A percentile compares a stretch with the other conserved stretches of the same genome.
These are phyloP conservation scores for Sugiyamaella sp. DNA, from an alignment of 1,139 yeast genomes.

Conservation along the genomic window DNA sequence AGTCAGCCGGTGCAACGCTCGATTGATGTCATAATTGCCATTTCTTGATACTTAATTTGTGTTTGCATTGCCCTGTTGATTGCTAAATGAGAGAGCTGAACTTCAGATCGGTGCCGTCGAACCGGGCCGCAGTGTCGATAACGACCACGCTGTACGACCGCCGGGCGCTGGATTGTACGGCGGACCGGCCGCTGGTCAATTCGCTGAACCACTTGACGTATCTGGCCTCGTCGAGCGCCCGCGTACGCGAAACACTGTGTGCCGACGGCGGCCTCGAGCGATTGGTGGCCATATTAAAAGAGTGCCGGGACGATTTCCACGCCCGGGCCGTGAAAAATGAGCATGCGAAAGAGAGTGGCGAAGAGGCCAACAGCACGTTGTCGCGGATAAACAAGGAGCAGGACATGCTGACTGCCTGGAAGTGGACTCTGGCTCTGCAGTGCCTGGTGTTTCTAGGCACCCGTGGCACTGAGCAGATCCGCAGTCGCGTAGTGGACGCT, in stretches of 20 bases:
- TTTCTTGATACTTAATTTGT: background rate
- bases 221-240: conserved; percentile 80
- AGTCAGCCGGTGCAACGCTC: no score
- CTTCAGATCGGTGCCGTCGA: conserved; percentile 73
- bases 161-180: conserved; percentile 87
- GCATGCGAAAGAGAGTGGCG: background rate
- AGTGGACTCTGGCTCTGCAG: conserved; percentile 94
- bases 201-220: conserved; percentile 88
- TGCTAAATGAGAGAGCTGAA: conserved; percentile 82
- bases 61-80: background rate
- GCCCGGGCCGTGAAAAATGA: background rate
- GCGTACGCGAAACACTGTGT: conserved; percentile 87
- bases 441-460: conserved; percentile 90
- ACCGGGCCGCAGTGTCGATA: conserved; percentile 88
- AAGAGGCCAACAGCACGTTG: conserved; percentile 17
- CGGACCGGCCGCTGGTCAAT: conserved; percentile 87
- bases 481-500: conserved; percentile 86
- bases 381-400: conserved; percentile 24
- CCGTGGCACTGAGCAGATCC: conserved; percentile 82
- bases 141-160: conserved; percentile 88
- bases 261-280: conserved; percentile 92
- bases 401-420: conserved; percentile 77
- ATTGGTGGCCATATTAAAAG: conserved; percentile 80
- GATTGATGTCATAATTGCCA: no score
- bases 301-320: conserved; percentile 53